These are phyloP conservation scores for Albizia julibrissin DNA, from an alignment of 306 rosid species.

Conservation along the genomic window DNA sequence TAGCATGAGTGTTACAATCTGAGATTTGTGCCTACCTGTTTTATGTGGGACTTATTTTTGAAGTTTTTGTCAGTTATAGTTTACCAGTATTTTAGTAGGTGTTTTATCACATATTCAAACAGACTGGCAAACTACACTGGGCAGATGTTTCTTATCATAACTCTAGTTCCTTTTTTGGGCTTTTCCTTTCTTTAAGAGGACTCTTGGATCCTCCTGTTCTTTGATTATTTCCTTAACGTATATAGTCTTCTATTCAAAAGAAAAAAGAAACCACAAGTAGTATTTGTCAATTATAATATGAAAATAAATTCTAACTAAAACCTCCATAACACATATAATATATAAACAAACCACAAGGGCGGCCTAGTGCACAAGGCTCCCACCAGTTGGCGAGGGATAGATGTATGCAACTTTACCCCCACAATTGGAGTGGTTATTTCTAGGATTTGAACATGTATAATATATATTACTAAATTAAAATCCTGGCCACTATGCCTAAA, in stretches of 20 bases:
- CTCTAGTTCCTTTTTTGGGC: not conserved
- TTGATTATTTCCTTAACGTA: not conserved
- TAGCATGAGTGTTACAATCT: not conserved
- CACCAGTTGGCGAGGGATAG: too few relatives aligned
- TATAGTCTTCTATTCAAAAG: not conserved
- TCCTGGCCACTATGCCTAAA: constrained; percentile 1
- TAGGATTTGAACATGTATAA: not conserved
- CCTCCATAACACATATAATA: constrained; percentile 3
- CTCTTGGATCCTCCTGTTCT: not conserved
- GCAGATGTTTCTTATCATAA: not conserved
- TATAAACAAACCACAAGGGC: not conserved
- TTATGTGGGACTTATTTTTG: not conserved
- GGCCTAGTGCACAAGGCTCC: too few relatives aligned
- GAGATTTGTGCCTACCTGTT: not conserved
- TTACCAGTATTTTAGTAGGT: not conserved
- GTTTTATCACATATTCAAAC: not conserved
- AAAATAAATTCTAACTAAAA: not conserved
- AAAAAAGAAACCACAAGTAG: not conserved
- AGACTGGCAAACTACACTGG: not conserved
- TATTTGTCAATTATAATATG: not conserved
- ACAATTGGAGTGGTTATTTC: too few relatives aligned
- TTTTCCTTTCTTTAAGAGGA: not conserved
- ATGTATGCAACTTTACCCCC: too few relatives aligned
- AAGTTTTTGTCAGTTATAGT: not conserved
- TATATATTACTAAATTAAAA: constrained; percentile 6